Evolutionary conservation across 140 eudicot genomes (phyloP), one percentile per base, ranked within the genome.

Genomic region (Anethum foeniculum): DNA sequence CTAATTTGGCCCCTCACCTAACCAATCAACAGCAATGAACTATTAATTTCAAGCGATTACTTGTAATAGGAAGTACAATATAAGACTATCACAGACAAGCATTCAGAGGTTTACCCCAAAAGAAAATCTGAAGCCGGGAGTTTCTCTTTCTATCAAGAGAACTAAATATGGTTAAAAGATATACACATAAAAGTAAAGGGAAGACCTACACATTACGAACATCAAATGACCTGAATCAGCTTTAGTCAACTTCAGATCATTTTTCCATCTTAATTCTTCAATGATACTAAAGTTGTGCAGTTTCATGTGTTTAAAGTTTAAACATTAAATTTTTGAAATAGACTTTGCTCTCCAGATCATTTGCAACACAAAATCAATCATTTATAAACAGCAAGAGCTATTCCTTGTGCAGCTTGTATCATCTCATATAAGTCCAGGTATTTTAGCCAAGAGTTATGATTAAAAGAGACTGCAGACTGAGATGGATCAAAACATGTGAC

Each of bases 1-100:
- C 93, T 90, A 60, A 93, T 93, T 83, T 93, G 97, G 85, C 98
- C 98, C 86, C 97, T 91, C 83, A 93, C 96, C 98, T 93, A 68
- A 67, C 75, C 38, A 83, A 71, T 41, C 41, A 71, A 56, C 52
- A 77, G 36, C 38, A 52, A 25, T 34, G 11, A 34, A 25, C 23
- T 23, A 60, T 13, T 23, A 0, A 43, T 27, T 68, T 49, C 36
- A 16, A 76, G 41, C 38, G 60, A 54, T 39, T 16, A 28, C 25
- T 27, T 19, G 52, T 15, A 65, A 30, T 43, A 28, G 49, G 13
- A 27, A 27, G 78, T 75, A 73, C 32, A 64, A 13, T 5, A 32
- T 60, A 62, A 25, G 34, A 25, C 69, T n/a, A 23, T 21, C 34
- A n/a, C 16, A 56, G 65, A 62, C 16, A 6, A 25, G 34, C 69